Evolutionary conservation across 2,329 filamentous ascomycete genomes (phyloP).

Genomic region (Delphinella strobiligena): DNA sequence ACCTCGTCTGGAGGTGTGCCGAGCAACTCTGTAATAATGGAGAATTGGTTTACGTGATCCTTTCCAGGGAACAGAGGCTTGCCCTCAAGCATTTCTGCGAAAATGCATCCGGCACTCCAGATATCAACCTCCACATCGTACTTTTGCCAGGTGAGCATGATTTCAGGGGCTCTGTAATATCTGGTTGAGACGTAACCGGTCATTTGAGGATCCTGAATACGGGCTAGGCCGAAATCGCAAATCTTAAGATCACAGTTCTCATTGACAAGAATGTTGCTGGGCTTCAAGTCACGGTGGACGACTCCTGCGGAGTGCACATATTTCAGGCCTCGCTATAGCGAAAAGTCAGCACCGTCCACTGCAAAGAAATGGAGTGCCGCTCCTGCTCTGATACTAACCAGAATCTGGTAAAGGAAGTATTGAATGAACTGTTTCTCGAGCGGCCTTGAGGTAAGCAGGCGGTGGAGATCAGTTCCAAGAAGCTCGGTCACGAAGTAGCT

Average conservation of each 20-base stretch:
- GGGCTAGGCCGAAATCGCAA: constrained; percentile 93
- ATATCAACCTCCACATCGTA: constrained; percentile 99
- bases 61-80: constrained; percentile 98
- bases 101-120: constrained; percentile 98
- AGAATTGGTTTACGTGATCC: constrained; percentile 99
- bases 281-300: constrained; percentile 94
- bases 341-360: neutral
- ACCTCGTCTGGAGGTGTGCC: constrained; percentile 97
- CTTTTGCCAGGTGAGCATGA: constrained; percentile 99
- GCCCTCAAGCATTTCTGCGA: constrained; percentile 97
- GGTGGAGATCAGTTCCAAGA: constrained; percentile 89
- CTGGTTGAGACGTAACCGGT: constrained; percentile 96
- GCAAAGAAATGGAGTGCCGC: neutral
- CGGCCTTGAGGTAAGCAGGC: constrained; percentile 84
- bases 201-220: constrained; percentile 99
- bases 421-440: constrained; percentile 99
- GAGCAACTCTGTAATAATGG: constrained; percentile 94
- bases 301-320: constrained; percentile 98
- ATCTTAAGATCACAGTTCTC: constrained; percentile 99
- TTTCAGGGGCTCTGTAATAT: constrained; percentile 97
- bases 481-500: constrained; percentile 98
- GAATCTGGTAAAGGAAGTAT: constrained; percentile 98
- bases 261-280: constrained; percentile 98
- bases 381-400: constrained; percentile 51
- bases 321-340: constrained; percentile 77